These are phyloP conservation scores for Aspergillus intermedius DNA, from an alignment of 2,329 filamentous ascomycete species.

Conservation along the genomic window DNA sequence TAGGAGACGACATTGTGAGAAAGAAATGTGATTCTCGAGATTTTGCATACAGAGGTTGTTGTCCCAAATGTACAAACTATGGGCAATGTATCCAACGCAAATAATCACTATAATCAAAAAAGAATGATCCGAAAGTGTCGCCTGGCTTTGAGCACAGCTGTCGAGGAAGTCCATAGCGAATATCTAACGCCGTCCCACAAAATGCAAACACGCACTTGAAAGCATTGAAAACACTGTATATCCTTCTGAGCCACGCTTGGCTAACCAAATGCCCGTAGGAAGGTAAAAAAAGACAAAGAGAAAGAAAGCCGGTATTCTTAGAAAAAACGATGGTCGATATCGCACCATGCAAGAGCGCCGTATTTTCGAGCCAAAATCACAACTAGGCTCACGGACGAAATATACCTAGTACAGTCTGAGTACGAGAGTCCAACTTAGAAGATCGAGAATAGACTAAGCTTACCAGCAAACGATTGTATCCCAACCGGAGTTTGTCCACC, in stretches of 20 bases:
- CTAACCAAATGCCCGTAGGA: not conserved
- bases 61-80: not conserved
- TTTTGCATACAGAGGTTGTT: too few relatives aligned
- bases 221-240: conserved; percentile 4
- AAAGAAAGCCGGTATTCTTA: not conserved
- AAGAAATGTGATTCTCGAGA: too few relatives aligned
- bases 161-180: conserved; percentile 1
- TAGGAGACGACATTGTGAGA: too few relatives aligned
- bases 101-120: not conserved
- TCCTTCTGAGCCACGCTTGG: conserved; percentile 7
- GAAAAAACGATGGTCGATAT: not conserved
- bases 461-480: conserved; percentile 30
- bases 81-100: not conserved
- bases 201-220: conserved; percentile 12
- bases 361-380: not conserved
- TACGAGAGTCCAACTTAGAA: not conserved
- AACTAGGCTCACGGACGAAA: not conserved
- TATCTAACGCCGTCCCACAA: conserved; percentile 14
- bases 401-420: not conserved
- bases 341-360: not conserved
- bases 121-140: not conserved
- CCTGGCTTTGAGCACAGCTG: not conserved
- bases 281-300: not conserved
- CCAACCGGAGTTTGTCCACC: conserved; percentile 15
- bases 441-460: conserved; percentile 2